These are phyloP conservation scores for Circinella minor DNA, from an alignment of 371 early-diverging fungal genomes.

Conservation along the genomic window DNA sequence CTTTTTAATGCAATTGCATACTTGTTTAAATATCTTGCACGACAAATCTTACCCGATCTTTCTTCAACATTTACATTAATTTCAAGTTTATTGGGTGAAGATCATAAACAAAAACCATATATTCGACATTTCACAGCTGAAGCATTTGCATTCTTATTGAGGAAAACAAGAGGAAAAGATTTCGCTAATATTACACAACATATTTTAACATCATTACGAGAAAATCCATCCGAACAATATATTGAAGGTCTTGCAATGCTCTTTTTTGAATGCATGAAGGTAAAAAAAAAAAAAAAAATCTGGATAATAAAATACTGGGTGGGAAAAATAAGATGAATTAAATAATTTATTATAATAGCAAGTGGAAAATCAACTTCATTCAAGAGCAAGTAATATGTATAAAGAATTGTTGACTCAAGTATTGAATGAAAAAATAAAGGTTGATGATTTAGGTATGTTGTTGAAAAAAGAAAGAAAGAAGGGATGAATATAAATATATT, in stretches of 20 bases:
- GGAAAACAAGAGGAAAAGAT: constrained; percentile 70
- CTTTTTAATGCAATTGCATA: constrained; percentile 89
- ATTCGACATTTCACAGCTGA: constrained; percentile 92
- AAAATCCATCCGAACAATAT: constrained; percentile 56
- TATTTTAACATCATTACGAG: constrained; percentile 63
- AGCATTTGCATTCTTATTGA: constrained; percentile 87
- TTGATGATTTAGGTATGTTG: constrained; percentile 28
- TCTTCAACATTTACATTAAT: constrained; percentile 59
- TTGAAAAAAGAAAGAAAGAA: no score
- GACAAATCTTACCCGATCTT: constrained; percentile 70
- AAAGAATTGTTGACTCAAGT: constrained; percentile 54
- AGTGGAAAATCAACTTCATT: constrained; percentile 66
- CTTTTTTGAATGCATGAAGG: constrained; percentile 82
- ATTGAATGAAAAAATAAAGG: constrained; percentile 28
- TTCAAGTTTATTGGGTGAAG: constrained; percentile 43
- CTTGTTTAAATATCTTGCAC: constrained; percentile 87
- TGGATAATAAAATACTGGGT: neutral
- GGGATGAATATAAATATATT: no score
- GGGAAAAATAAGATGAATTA: neutral
- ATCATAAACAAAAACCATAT: constrained; percentile 68
- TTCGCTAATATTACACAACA: constrained; percentile 58
- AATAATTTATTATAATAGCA: constrained; percentile 30
- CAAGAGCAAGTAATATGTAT: constrained; percentile 53
- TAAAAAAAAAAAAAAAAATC: constrained; percentile 22
- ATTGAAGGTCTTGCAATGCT: constrained; percentile 79